Conservation (phyloP, 768 basidiomycete genomes). For the Mycena metata region DNA sequence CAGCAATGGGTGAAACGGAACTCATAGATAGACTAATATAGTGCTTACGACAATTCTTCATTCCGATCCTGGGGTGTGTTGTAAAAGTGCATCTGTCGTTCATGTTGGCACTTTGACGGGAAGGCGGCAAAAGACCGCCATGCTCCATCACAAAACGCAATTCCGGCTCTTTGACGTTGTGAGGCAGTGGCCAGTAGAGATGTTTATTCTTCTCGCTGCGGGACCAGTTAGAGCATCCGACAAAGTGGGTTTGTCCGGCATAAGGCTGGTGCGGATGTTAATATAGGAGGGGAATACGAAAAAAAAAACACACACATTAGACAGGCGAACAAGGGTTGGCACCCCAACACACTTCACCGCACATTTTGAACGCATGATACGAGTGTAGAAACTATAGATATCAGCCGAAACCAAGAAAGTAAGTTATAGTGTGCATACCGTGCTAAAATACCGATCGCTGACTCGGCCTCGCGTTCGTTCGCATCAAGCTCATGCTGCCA, state of each 20-base stretch:
- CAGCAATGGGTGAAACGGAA: too few species aligned
- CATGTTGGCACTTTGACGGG: too few species aligned
- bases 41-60: conserved; percentile 15
- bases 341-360: conserved; percentile 10
- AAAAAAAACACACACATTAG: conserved; percentile 3
- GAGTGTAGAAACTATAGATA: conserved; percentile 23
- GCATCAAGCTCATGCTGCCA: conserved; percentile 28
- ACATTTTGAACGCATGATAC: conserved; percentile 12
- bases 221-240: conserved; percentile 26
- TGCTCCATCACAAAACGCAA: conserved; percentile 19
- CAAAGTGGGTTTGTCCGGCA: conserved; percentile 1
- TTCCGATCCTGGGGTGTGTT: conserved; percentile 9
- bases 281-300: not conserved
- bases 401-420: too few species aligned
- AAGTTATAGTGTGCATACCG: conserved; percentile 5
- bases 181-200: not conserved
- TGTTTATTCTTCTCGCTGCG: not conserved
- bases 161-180: not conserved
- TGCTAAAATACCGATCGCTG: not conserved
- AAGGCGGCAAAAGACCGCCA: not conserved
- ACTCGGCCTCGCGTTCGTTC: conserved; percentile 20
- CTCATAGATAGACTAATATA: not conserved
- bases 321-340: conserved; percentile 2
- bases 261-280: not conserved
- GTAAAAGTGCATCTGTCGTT: too few species aligned